Percentiles rank a stretch among this genome's conserved stretches.
Evolutionary conservation across 768 basidiomycete species (phyloP).

Genomic region (Suillus brevipes): DNA sequence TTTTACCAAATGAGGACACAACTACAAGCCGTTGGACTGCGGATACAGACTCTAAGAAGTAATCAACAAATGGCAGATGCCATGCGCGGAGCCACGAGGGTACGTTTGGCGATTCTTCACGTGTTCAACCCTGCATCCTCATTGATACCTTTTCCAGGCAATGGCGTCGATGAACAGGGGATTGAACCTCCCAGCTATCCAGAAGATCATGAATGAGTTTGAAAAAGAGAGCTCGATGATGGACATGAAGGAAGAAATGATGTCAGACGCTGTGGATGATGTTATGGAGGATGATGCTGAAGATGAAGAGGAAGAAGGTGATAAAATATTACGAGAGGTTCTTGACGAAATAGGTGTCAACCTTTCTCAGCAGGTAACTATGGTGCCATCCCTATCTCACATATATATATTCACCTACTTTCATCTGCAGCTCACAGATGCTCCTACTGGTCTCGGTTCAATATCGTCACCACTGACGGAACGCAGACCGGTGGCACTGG

Average conservation of each 20-base stretch:
- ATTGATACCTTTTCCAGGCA: constrained; percentile 53
- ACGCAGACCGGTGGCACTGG: constrained; percentile 83
- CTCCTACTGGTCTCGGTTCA: constrained; percentile 71
- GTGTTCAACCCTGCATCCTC: constrained; percentile 5
- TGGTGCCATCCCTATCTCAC: constrained; percentile 3
- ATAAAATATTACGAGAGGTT: constrained; percentile 93
- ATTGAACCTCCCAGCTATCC: constrained; percentile 91
- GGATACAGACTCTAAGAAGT: constrained; percentile 94
- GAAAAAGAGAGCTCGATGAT: constrained; percentile 96
- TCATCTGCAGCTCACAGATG: constrained; percentile 68
- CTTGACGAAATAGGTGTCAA: constrained; percentile 95
- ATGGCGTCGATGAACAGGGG: constrained; percentile 98
- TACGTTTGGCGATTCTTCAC: constrained; percentile 40
- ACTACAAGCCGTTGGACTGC: constrained; percentile 90
- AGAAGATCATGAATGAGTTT: constrained; percentile 97
- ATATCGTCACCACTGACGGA: constrained; percentile 60
- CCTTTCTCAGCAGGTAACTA: constrained; percentile 76
- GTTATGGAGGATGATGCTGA: constrained; percentile 92
- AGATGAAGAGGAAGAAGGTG: constrained; percentile 95
- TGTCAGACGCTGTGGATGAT: constrained; percentile 97
- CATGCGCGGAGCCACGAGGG: constrained; percentile 96
- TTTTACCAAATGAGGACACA: constrained; percentile 99
- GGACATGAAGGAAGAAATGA: constrained; percentile 99
- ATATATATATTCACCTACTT: constrained; percentile 15
- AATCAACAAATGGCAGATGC: constrained; percentile 99